These are phyloP conservation scores for Backusella tuberculispora DNA, from an alignment of 192 early-diverging fungal species.

Conservation along the genomic window DNA sequence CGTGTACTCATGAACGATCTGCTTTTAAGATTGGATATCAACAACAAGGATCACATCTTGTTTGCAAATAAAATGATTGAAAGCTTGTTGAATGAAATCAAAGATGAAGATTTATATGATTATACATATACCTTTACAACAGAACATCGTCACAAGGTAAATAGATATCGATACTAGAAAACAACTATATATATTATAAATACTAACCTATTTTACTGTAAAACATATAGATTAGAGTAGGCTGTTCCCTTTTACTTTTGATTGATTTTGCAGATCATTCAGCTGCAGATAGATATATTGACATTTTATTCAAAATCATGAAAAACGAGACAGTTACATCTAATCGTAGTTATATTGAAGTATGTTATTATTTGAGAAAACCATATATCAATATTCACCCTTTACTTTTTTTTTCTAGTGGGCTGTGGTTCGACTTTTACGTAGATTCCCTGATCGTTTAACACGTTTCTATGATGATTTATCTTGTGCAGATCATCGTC, in stretches of 20 bases:
- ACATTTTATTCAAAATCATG: conserved; percentile 39
- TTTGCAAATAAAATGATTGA: conserved; percentile 42
- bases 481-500: conserved; percentile 37
- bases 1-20: conserved; percentile 54
- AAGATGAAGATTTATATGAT: conserved; percentile 21
- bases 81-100: not conserved
- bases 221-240: conserved; percentile 43
- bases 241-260: conserved; percentile 52
- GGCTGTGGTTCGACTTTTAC: conserved; percentile 25
- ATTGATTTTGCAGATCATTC: conserved; percentile 39
- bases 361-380: not conserved
- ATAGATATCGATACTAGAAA: not conserved
- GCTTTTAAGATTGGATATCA: conserved; percentile 43
- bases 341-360: conserved; percentile 52
- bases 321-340: conserved; percentile 47
- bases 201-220: no score
- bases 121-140: conserved; percentile 30
- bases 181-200: not conserved
- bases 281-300: conserved; percentile 28
- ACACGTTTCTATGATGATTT: conserved; percentile 31
- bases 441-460: conserved; percentile 28
- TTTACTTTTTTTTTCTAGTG: conserved; percentile 21
- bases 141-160: conserved; percentile 37
- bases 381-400: not conserved
- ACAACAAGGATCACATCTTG: conserved; percentile 23